Base-by-base conservation (phyloP, 768 basidiomycete species). In the Brasilioporus rufonigricans region DNA sequence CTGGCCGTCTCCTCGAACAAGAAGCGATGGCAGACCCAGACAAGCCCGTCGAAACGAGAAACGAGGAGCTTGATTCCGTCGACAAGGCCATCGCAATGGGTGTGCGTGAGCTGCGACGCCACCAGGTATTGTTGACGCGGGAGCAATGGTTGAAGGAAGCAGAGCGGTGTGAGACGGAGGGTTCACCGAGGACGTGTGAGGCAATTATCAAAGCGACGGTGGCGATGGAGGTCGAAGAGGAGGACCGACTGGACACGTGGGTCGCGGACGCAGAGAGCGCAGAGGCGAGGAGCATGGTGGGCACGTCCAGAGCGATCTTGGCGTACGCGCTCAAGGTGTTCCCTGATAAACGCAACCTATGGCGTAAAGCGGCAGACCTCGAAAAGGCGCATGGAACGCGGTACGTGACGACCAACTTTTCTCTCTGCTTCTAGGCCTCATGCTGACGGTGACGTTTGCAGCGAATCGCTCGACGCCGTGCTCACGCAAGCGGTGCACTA, bases 81-180 rank as follows among this genome's bases (percentile, higher is more conserved):
- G 95, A 99, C 68, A 87, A 83, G 66, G 91, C 94, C 24, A 96
- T 98, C 62, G 90, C 91, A 44, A 80, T 80, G 11, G 95, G 86
- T 52, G 93, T 98, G 12, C 75, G 81, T 19, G 84, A 86, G 64
- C 74, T 99, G 47, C 77, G 88, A 48, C 82, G 82, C 57, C 88
- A 95, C 58, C 90, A 93, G 59, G 94, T 95, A 12, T 76, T 96
- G 53, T 75, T 98, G 41, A 79, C 77, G 31, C 78, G 96, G 23
- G 97, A 99, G 62, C 93, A 97, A 68, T 99, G 97, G 97, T 67
- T 98, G 48, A 89, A 89, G 69, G 94, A 98, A 73, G 97, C 96
- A 0, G 96, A 98, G 69, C 80, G 82, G 53, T 95, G 93, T 62
- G 96, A 99, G 69, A 73, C 67, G 1, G 93, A 98, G 53, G 93